phyloP scores from a whole-genome alignment of 2,329 filamentous ascomycete genomes.

The Juglanconis sp. region DNA sequence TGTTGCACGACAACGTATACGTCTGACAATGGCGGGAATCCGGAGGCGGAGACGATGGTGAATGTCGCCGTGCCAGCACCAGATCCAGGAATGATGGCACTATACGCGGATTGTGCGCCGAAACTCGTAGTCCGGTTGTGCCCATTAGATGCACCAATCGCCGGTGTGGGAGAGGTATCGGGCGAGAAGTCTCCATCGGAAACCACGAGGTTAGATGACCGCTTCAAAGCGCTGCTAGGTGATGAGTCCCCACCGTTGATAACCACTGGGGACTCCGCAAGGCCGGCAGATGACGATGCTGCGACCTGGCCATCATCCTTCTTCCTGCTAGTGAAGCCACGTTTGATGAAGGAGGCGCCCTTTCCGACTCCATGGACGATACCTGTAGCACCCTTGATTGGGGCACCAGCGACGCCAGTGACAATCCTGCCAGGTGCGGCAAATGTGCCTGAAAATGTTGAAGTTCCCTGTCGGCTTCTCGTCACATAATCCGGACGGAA shows the following conservation, averaged over 20 bases:
- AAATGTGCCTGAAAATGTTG: slow-evolving; percentile 90
- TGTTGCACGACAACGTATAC: slow-evolving; percentile 74
- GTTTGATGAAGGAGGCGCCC: slow-evolving; percentile 85
- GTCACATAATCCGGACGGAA: slow-evolving; percentile 93
- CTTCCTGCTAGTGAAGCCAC: slow-evolving; percentile 74
- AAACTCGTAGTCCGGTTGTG: slow-evolving; percentile 57
- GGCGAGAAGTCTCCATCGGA: slow-evolving; percentile 28
- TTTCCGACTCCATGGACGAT: slow-evolving; percentile 77
- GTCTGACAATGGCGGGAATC: slow-evolving; percentile 73
- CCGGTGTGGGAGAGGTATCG: slow-evolving; percentile 31
- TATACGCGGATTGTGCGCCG: slow-evolving; percentile 65
- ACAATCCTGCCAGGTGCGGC: slow-evolving; percentile 84
- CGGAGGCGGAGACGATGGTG: slow-evolving; percentile 72
- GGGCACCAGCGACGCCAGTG: slow-evolving; percentile 73
- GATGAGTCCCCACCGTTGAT: slow-evolving; percentile 39
- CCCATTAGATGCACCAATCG: slow-evolving; percentile 27
- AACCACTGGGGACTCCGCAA: slow-evolving; percentile 29
- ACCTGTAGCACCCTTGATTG: slow-evolving; percentile 84
- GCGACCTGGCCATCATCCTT: slow-evolving; percentile 48
- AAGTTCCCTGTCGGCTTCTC: slow-evolving; percentile 81
- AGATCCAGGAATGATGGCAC: slow-evolving; percentile 55
- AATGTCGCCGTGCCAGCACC: slow-evolving; percentile 76
- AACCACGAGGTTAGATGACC: slow-evolving; percentile 36
- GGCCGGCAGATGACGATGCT: slow-evolving; percentile 5
- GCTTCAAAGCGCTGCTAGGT: slow-evolving; percentile 35